Conservation (phyloP, 2,329 filamentous ascomycete genomes). For the Moelleriella libera region DNA sequence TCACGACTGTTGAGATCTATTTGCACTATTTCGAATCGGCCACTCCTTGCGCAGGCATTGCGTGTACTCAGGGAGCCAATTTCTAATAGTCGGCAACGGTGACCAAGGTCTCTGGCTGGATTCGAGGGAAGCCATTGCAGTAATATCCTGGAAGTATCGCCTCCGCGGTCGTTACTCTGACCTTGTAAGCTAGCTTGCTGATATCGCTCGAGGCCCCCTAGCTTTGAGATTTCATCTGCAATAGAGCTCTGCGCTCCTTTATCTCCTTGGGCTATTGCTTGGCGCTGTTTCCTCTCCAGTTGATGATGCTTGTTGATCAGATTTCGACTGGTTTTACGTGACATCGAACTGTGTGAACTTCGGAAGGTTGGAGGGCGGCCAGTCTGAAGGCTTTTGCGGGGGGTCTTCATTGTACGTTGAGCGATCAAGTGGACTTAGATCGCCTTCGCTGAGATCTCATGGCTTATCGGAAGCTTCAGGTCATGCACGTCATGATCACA, state of each 20-base stretch:
- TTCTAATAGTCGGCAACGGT: conserved; percentile 58
- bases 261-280: conserved; percentile 41
- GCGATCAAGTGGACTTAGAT: background rate
- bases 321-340: conserved; percentile 47
- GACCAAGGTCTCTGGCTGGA: conserved; percentile 11
- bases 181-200: conserved; percentile 57
- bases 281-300: conserved; percentile 45
- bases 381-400: conserved; percentile 26
- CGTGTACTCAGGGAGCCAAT: conserved; percentile 73
- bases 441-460: no score
- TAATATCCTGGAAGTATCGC: conserved; percentile 50
- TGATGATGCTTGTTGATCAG: conserved; percentile 54
- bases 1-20: conserved; percentile 88
- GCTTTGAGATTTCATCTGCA: conserved; percentile 35
- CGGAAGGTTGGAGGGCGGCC: conserved; percentile 43
- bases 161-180: conserved; percentile 50
- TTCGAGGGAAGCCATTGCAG: conserved; percentile 42
- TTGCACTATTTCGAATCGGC: conserved; percentile 57
- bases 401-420: conserved; percentile 22
- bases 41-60: conserved; percentile 70
- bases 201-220: conserved; percentile 49
- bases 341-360: conserved; percentile 38
- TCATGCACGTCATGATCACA: no score
- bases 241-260: conserved; percentile 27
- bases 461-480: no score